Base-by-base conservation (phyloP, 2,329 filamentous ascomycete genomes). In the Aspergillaceae sp. region DNA sequence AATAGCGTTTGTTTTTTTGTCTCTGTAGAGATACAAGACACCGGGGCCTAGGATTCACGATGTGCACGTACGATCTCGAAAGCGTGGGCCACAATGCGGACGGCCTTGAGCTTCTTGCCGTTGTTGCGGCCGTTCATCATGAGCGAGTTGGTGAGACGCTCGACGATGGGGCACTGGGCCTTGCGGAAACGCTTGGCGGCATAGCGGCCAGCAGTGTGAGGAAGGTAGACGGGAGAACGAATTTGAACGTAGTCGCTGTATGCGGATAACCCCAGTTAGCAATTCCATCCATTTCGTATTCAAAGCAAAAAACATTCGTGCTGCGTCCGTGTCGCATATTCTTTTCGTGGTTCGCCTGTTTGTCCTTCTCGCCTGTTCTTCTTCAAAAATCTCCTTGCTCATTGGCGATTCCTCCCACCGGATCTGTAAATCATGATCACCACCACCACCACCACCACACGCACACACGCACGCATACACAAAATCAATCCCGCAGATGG, bases 41-140 rank as follows among this genome's bases (percentile, higher is more conserved):
- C 26, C 28, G 38, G 26, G 4, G 38, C 10, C 9, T 41, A 7
- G 9, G 4, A n/a, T n/a, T 36, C 44, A 32, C 26, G 34, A 36
- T 43, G 19, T 43, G 43, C 57, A 86, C 87, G 74, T 85, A 96
- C 91, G 74, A 98, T 98, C 82, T 98, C 94, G 77, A 98, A 98
- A 67, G 91, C 77, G 82, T 98, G 92, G 64, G 90, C 90, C 67
- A 98, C 90, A 65, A 98, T 98, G 77, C 92, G 89, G 74, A 97
- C 91, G 71, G 92, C 94, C 90, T 94, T 96, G 72, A 97, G 84
- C 88, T 98, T 98, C 87, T 98, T 98, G 77, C 92, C 92, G 87
- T 96, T 98, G 87, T 98, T 98, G 78, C 92, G 92, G 77, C 92
- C 92, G 85, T 98, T 95, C 91, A 97, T 97, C 94, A 98, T 98